Evolutionary conservation across 768 basidiomycete species (phyloP), one percentile per base, ranked within the genome.

Genomic region (Russula lepida): DNA sequence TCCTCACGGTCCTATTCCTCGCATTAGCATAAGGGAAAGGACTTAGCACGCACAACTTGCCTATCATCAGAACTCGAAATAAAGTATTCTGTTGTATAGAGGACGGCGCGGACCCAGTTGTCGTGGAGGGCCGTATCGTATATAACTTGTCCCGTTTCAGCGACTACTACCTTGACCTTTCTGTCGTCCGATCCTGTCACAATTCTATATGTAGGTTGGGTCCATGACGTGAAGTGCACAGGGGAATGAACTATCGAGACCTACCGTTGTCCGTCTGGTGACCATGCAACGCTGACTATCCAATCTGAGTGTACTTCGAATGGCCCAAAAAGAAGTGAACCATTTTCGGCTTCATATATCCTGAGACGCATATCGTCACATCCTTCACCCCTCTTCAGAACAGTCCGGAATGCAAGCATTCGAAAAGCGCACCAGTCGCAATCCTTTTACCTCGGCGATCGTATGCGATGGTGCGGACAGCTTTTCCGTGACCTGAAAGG

Each of bases 311-410:
- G 58, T 15, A 66, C 58, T n/a, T 66, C 56, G 35, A 68, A 58
- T n/a, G 64, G 66, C 4, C 56, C 64, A 2, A 49, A 33, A 4
- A 63, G 17, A 46, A 58, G 49, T 33, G 43, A 19, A 8, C 70
- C 71, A 35, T 72, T 63, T 46, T 65, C 58, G 39, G 64, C 46
- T 37, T 69, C 63, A 64, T 68, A 72, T 39, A 73, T 50, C 13
- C 66, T 66, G 17, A 67, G 50, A 8, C 62, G 65, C 49, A 41
- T 54, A 59, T 68, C 68, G 8, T 60, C 62, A 39, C 58, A 60
- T 13, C 59, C 59, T 60, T 49, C 15, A 5, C n/a, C 39, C n/a
- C n/a, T 12, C 6, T 32, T 56, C 25, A 56, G 25, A 30, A 33
- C 3, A 33, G 30, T 5, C 15, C 12, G 23, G 19, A 13, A 17